These are phyloP conservation scores for Scheffersomyces spartinae DNA, from an alignment of 805 yeast genomes.

Conservation along the genomic window DNA sequence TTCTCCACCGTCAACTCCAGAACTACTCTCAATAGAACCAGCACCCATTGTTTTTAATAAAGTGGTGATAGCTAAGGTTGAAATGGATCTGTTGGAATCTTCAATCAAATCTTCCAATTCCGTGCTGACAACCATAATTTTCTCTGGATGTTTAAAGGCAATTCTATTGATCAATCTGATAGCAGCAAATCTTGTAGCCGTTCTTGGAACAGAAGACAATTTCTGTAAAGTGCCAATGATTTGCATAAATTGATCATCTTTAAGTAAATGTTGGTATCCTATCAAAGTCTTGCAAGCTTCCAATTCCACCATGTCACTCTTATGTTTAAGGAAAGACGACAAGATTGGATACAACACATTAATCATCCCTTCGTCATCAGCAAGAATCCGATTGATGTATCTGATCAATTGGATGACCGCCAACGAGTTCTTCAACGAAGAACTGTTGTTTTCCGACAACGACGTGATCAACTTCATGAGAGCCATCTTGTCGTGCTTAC, in stretches of 20 bases:
- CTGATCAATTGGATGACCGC: conserved; percentile 82
- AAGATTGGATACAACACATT: conserved; percentile 53
- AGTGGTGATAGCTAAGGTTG: conserved; percentile 95
- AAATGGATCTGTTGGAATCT: conserved; percentile 82
- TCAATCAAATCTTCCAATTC: conserved; percentile 82
- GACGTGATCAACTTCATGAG: conserved; percentile 81
- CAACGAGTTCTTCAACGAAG: conserved; percentile 61
- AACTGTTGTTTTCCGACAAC: conserved; percentile 43
- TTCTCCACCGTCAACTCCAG: conserved; percentile 32
- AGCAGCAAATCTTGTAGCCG: conserved; percentile 86
- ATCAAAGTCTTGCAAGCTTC: conserved; percentile 80
- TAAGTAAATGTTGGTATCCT: conserved; percentile 38
- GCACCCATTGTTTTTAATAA: conserved; percentile 90
- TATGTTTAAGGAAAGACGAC: conserved; percentile 61
- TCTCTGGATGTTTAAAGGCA: conserved; percentile 73
- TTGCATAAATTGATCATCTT: conserved; percentile 52
- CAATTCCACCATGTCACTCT: conserved; percentile 79
- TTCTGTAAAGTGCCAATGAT: conserved; percentile 68
- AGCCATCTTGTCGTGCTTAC: conserved; percentile 90
- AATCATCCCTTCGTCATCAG: conserved; percentile 58
- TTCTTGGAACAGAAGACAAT: conserved; percentile 77
- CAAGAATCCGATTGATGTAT: conserved; percentile 59
- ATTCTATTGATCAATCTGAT: conserved; percentile 79
- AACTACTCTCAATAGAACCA: conserved; percentile 28
- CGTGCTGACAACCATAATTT: conserved; percentile 63